These are phyloP conservation scores for Phylloporus scabripes DNA, from an alignment of 768 basidiomycete genomes.

Conservation along the genomic window DNA sequence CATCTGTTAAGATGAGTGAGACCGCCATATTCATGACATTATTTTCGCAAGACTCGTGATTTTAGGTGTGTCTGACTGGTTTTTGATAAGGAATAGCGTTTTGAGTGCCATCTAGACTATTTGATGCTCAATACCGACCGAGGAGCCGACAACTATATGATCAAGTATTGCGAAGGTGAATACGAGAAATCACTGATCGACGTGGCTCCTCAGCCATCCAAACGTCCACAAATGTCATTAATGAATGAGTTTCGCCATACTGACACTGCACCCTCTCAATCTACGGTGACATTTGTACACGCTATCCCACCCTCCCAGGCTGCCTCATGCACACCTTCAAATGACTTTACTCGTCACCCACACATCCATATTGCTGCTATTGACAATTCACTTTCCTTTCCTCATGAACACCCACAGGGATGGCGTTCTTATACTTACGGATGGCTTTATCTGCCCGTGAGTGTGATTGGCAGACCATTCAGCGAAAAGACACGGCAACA, in stretches of 20 bases:
- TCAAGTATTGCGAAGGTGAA: conserved; percentile 80
- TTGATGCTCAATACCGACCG: conserved; percentile 92
- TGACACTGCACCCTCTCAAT: conserved; percentile 37
- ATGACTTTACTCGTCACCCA: conserved; percentile 53
- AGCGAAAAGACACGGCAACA: conserved; percentile 76
- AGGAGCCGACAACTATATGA: conserved; percentile 86
- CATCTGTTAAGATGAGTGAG: conserved; percentile 1
- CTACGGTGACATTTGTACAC: conserved; percentile 36
- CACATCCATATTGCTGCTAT: conserved; percentile 92
- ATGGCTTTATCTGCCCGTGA: conserved; percentile 84
- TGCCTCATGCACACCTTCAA: conserved; percentile 29
- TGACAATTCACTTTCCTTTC: conserved; percentile 89
- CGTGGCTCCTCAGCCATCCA: conserved; percentile 68
- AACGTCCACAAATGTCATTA: conserved; percentile 60
- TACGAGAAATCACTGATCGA: conserved; percentile 76
- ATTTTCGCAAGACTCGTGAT: conserved; percentile 62
- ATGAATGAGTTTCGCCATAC: conserved; percentile 63
- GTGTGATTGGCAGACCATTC: conserved; percentile 80
- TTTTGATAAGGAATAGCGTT: neutral
- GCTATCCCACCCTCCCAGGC: conserved; percentile 35
- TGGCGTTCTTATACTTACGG: conserved; percentile 82
- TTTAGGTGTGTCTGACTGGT: conserved; percentile 44
- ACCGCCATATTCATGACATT: conserved; percentile 6
- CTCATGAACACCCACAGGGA: conserved; percentile 83
- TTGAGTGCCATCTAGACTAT: conserved; percentile 50